A percentile compares a stretch with the other conserved stretches of the same genome.
Conservation (phyloP, 2,329 filamentous ascomycete genomes). For the Apiospora aurea region DNA sequence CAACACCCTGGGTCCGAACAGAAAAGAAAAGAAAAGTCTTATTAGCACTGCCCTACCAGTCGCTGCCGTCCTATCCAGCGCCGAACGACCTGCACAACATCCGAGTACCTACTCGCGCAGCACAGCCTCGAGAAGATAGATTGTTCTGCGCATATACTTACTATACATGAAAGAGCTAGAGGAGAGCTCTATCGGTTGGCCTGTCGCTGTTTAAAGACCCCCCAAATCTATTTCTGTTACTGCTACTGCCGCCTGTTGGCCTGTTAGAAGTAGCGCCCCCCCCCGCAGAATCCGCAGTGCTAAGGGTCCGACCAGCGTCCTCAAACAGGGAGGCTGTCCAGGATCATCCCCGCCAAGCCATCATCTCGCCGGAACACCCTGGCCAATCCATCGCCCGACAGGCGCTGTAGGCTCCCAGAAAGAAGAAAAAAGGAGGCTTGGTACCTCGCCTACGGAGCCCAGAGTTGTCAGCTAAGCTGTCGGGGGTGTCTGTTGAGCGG, state of each 20-base stretch:
- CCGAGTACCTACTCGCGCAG: not conserved
- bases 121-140: not conserved
- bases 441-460: not conserved
- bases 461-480: not conserved
- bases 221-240: conserved; percentile 11
- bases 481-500: not conserved
- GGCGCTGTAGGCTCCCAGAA: not conserved
- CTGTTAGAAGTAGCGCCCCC: not conserved
- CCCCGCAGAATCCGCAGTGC: not conserved
- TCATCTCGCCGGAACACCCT: not conserved
- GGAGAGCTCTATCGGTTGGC: not conserved
- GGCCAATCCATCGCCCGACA: conserved; percentile 15
- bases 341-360: conserved; percentile 17
- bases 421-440: not conserved
- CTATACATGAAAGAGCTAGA: not conserved
- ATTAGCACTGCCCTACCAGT: not conserved
- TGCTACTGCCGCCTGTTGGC: not conserved
- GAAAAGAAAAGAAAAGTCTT: not conserved
- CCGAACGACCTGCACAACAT: not conserved
- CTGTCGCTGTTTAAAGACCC: not conserved
- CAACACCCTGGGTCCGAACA: not conserved
- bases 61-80: not conserved
- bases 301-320: conserved; percentile 5
- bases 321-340: not conserved
- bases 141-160: not conserved